Conservation (phyloP, 257 asterid species). For the Datura wrightii region DNA sequence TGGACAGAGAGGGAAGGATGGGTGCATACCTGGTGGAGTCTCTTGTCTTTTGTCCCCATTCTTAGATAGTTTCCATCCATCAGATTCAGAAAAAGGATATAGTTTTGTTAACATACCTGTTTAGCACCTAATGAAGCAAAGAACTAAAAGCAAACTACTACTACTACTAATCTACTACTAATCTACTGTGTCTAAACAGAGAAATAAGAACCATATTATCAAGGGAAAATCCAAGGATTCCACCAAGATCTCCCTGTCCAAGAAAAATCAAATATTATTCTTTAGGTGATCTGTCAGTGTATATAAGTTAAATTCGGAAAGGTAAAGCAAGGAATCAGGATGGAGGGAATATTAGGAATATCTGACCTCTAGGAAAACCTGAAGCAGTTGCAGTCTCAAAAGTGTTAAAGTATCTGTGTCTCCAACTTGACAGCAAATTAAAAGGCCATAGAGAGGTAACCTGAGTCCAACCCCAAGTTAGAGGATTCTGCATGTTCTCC, state of each 20-base stretch:
- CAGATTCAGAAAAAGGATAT: background rate
- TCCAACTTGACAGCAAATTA: constrained; percentile 55
- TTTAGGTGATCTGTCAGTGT: background rate
- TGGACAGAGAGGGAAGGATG: background rate
- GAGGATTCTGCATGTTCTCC: constrained; percentile 25
- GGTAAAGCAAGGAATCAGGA: background rate
- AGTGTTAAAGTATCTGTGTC: constrained; percentile 48
- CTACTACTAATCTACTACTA: background rate
- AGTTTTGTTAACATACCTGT: constrained; percentile 23
- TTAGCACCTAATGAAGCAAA: background rate
- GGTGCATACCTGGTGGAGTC: background rate
- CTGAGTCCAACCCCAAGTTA: constrained; percentile 60
- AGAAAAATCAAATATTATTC: background rate
- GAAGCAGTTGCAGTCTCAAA: constrained; percentile 43
- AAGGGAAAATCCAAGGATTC: constrained; percentile 20
- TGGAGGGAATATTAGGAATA: background rate
- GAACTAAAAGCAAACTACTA: background rate
- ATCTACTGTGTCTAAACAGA: background rate
- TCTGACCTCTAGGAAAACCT: constrained; percentile 51
- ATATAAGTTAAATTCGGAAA: background rate
- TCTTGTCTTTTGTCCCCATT: background rate
- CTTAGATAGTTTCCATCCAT: background rate
- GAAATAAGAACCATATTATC: background rate
- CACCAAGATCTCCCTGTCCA: constrained; percentile 19
- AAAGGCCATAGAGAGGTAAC: constrained; percentile 68